Base-by-base conservation (phyloP, 1,139 yeast species). In the Yarrowia galli region DNA sequence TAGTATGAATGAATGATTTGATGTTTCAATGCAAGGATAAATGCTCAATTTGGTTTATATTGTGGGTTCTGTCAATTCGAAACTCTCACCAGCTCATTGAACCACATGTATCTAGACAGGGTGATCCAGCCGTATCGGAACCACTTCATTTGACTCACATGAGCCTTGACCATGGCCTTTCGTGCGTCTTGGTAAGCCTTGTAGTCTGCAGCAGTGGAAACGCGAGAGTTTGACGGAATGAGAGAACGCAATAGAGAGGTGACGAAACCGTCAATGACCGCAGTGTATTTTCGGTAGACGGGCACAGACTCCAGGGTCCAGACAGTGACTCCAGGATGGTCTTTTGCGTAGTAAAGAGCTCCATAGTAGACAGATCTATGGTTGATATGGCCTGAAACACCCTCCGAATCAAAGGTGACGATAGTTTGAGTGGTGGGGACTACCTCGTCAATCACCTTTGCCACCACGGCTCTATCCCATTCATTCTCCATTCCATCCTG, bases 141-240 rank as follows among this genome's bases (percentile, higher is more conserved):
- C 98, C 98, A 95, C 16, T 89, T 93, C 92, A 95, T 90, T 77
- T 95, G 99, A 3, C 97, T 88, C 71, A 82, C 82, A 78, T 95
- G 98, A 4, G 91, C 97, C 72, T 83, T 83, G 4, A 88, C 81
- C 98, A 95, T 92, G 6, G 97, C 91, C 0, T 89, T 84, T 69
- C 87, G 81, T 45, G 88, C 83, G 10, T 85, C 80, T 66, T 89
- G 81, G 73, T 88, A 83, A 79, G 86, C 84, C 69, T 87, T 83
- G 71, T 87, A 81, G 6, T 36, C 60, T 35, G 68, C 64, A 0
- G 67, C 54, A n/a, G 60, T 45, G 22, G 60, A 43, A 5, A 69
- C 67, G 8, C 40, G 35, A 16, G 67, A 38, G 25, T 54, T 38
- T 20, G 51, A 54, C 1, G 68, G 61, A 15, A 42, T 16, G 15